Percentiles rank a stretch among this genome's conserved stretches.
Conservation (phyloP, 192 early-diverging fungal genomes). For the Entophlyctis helioformis region DNA sequence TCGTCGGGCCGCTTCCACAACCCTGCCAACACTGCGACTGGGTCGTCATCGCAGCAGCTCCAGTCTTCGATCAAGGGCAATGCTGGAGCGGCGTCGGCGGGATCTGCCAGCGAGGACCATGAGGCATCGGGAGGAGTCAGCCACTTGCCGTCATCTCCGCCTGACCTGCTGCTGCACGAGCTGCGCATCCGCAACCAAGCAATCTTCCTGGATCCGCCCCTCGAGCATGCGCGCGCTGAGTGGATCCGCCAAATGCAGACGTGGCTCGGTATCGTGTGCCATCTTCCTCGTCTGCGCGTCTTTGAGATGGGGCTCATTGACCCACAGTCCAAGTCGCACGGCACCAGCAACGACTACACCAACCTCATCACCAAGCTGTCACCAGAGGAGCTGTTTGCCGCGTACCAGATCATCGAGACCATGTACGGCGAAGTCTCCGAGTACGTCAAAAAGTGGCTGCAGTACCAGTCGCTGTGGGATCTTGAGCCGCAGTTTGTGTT, state of each 20-base stretch:
- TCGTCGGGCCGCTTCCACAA: too few relatives aligned
- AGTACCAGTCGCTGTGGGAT: constrained; percentile 98
- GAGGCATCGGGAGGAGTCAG: too few relatives aligned
- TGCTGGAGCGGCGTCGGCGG: too few relatives aligned
- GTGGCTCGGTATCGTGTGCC: constrained; percentile 77
- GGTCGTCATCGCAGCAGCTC: too few relatives aligned
- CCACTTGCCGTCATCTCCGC: too few relatives aligned
- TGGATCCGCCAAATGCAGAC: constrained; percentile 86
- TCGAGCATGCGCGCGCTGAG: constrained; percentile 81
- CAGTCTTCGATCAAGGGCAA: too few relatives aligned
- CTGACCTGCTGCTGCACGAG: constrained; percentile 78
- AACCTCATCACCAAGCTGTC: constrained; percentile 50
- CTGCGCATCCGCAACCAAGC: constrained; percentile 86
- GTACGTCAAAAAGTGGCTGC: constrained; percentile 91
- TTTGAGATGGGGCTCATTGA: constrained; percentile 74
- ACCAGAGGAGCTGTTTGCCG: constrained; percentile 53
- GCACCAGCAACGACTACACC: neutral
- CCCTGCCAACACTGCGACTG: too few relatives aligned
- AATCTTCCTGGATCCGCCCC: constrained; percentile 92
- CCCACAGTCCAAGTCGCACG: too few relatives aligned
- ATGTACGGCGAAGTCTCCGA: constrained; percentile 62
- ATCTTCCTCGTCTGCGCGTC: constrained; percentile 71
- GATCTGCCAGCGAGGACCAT: too few relatives aligned
- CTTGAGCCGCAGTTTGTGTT: constrained; percentile 78
- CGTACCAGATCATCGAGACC: constrained; percentile 73